Base-by-base conservation (phyloP, 1,284 basidiomycete species). In the Moesziomyces antarcticus region DNA sequence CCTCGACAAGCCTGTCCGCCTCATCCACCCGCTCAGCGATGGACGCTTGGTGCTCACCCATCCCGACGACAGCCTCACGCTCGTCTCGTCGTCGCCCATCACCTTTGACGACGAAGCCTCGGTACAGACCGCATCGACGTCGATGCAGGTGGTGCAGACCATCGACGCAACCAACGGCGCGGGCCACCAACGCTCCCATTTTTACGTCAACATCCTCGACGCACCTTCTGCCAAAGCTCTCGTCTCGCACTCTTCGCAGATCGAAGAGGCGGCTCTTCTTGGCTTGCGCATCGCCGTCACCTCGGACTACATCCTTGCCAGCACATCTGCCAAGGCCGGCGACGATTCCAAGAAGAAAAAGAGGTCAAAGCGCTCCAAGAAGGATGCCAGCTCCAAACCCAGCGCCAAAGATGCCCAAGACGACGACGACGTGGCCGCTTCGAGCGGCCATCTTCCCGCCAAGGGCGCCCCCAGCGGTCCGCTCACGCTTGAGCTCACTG, bases 1-100 rank as follows among this genome's bases (percentile, higher is more conserved):
- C 21, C 43, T 74, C 18, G 24, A 44, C 24, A 52, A 60, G 40
- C 53, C 62, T 5, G 46, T 74, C 16, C 50, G 52, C 10, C 62
- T 70, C 56, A 62, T 74, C 20, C 72, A 74, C 30, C 61, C 66
- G 11, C 62, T 74, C 21, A 50, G 58, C 27, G 62, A 66, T 10
- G 72, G 72, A 7, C 62, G 63, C 18, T 40, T 74, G 42, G 47
- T 74, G 5, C 48, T 69, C 10, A 66, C 66, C 8, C 72, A 70
- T 24, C 21, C 52, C 0, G 72, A 74, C 37, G 72, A 69, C 50
- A 66, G 58, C 33, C 66, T 74, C 43, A 62, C 58, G 46, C 43
- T 74, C 40, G 44, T 66, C 11, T 37, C 62, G 13, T 43, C 53
- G 18, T 46, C 49, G 4, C 50, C 62, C 3, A 10, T 68, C 24